Base-by-base conservation (phyloP, 2,329 filamentous ascomycete species). In the Hyphodiscus sp. region DNA sequence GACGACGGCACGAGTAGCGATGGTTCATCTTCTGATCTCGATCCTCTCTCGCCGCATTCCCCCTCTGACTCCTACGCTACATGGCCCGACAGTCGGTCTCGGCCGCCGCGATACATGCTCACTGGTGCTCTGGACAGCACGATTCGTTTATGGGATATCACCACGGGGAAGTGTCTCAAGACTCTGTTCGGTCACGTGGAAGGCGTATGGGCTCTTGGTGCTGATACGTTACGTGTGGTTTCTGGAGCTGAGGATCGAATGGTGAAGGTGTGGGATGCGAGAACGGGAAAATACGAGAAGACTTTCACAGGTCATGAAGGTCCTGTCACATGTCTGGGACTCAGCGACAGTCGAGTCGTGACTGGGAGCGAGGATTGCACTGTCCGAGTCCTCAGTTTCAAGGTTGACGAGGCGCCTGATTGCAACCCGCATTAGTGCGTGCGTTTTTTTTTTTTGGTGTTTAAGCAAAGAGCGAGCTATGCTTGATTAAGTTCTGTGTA, bases 121-220 rank as follows among this genome's bases (percentile, higher is more conserved):
- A 96, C 91, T 0, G 91, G 89, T 49, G 91, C 90, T 0, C 79
- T 99, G 18, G 94, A 99, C 70, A 87, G 86, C 53, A 96, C 91
- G 0, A 89, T 97, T 58, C 86, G 92, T 11, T 79, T 97, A 19
- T 99, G 94, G 92, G 90, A 96, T 68, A 88, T 91, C 1, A 81
- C 80, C 5, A 87, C 87, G 0, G 90, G 89, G 41, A 82, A 83
- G 58, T 96, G 89, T 64, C 78, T 96, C 33, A 87, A 90, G 57
- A 95, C 90, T 30, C 95, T 96, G 76, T 99, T 97, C 68, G 94
- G 94, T 0, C 94, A 99, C 65, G 81, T 99, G 20, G 94, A 99
- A 70, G 94, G 94, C 30, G 87, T 99, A 19, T 99, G 94, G 94
- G 87, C 89, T 6, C 77, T 99, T 2, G 89, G 88, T 0, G 92